Percentiles rank a stretch among this genome's conserved stretches.
Conservation (phyloP, 2,329 filamentous ascomycete species). For the Shiraia bambusicola region DNA sequence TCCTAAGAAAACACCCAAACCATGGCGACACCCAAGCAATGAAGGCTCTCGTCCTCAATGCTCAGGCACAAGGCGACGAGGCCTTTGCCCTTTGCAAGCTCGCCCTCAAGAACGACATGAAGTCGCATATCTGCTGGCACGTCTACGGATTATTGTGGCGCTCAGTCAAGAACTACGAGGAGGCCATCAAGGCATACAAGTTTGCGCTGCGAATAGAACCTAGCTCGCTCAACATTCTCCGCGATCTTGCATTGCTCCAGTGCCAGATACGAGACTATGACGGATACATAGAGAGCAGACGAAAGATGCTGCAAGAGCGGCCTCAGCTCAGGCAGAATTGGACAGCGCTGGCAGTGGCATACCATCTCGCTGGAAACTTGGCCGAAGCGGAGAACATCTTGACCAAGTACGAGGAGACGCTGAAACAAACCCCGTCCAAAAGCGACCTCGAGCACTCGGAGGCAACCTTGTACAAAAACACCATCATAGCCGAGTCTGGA, state of each 20-base stretch:
- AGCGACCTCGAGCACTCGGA: conserved; percentile 91
- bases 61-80: conserved; percentile 87
- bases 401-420: conserved; percentile 87
- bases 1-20: conserved; percentile 89
- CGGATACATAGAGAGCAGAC: conserved; percentile 88
- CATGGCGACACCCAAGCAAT: conserved; percentile 99
- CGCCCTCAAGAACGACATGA: conserved; percentile 94
- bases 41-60: conserved; percentile 96
- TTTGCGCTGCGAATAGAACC: conserved; percentile 91
- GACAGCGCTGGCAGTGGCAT: conserved; percentile 93
- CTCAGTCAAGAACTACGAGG: conserved; percentile 94
- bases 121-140: conserved; percentile 99
- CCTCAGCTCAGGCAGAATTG: conserved; percentile 87
- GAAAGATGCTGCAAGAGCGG: conserved; percentile 80
- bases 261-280: conserved; percentile 95
- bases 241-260: conserved; percentile 89
- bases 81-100: conserved; percentile 91
- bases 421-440: conserved; percentile 77
- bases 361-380: conserved; percentile 86
- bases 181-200: conserved; percentile 98
- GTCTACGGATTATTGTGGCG: conserved; percentile 95
- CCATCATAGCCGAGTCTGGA: conserved; percentile 86
- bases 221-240: conserved; percentile 90
- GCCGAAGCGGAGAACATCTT: conserved; percentile 86
- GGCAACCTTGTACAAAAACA: conserved; percentile 92